phyloP scores from a whole-genome alignment of 176 grass and related monocot genomes.

The Phyllostachys edulis region DNA sequence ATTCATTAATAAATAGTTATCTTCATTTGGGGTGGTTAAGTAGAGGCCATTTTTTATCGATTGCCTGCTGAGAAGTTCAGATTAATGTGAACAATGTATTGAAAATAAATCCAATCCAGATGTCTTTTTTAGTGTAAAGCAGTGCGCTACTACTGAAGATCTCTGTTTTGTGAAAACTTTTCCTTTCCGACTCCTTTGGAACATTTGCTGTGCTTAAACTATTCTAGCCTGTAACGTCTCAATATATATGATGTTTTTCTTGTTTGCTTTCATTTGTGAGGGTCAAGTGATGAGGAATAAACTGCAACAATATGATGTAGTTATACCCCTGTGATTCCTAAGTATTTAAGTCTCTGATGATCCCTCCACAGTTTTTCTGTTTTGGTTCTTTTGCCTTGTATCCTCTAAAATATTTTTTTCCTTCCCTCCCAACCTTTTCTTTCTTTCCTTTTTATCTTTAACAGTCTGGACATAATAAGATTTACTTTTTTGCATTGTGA shows the following conservation, averaged over 20 bases:
- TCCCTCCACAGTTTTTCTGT: background rate
- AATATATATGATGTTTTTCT: background rate
- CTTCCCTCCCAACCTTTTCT: background rate
- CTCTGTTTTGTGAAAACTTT: background rate
- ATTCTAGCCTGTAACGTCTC: background rate
- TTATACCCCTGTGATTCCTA: slow-evolving; percentile 27
- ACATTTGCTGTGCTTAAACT: background rate
- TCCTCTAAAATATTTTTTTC: background rate
- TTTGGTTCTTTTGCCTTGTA: background rate
- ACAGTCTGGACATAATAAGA: background rate
- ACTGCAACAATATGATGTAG: slow-evolving; percentile 56
- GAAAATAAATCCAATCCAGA: too few relatives aligned
- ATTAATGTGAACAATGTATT: too few relatives aligned
- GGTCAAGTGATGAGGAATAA: slow-evolving; percentile 33
- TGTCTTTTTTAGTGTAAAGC: background rate
- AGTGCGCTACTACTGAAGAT: background rate
- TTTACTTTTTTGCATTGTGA: background rate
- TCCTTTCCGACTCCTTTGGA: background rate
- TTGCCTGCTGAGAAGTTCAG: too few relatives aligned
- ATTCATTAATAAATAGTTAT: background rate
- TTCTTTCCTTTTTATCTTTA: background rate
- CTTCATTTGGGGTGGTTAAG: background rate
- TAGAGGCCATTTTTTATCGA: background rate
- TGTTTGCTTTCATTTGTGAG: background rate
- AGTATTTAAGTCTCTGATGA: slow-evolving; percentile 54